Conservation (phyloP, 164 flowering plant species). For the Cinnamomum micranthum region DNA sequence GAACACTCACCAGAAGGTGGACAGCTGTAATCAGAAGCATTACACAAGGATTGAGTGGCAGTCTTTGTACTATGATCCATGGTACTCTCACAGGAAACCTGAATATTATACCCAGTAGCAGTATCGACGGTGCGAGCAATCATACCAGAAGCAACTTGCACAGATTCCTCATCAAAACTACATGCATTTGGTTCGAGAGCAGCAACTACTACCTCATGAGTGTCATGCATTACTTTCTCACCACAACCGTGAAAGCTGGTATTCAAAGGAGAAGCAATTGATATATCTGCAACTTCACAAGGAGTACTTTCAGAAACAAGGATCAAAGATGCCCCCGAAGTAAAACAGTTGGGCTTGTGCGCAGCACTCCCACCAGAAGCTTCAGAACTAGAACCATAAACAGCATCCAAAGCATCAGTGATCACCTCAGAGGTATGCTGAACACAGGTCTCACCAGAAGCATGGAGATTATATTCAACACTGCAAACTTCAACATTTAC, state of each 20-base stretch:
- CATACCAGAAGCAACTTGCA: neutral
- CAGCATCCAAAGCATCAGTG: slow-evolving; percentile 12
- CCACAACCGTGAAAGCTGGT: neutral
- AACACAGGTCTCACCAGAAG: slow-evolving; percentile 13
- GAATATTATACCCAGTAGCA: neutral
- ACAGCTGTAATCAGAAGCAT: neutral
- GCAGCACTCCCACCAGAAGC: slow-evolving; percentile 8
- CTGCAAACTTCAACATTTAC: neutral
- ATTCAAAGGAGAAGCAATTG: neutral
- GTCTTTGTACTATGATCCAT: neutral
- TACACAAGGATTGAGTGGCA: neutral
- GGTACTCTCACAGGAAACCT: neutral
- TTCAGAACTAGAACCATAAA: slow-evolving; percentile 4
- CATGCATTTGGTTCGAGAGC: neutral
- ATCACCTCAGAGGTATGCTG: slow-evolving; percentile 15
- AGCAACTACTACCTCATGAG: neutral
- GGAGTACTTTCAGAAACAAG: neutral
- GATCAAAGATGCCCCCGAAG: neutral
- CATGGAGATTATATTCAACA: slow-evolving; percentile 9
- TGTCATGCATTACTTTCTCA: neutral
- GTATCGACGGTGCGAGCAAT: too few species aligned
- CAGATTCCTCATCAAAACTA: slow-evolving; percentile 1
- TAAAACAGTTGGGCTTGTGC: neutral
- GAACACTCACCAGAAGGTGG: slow-evolving; percentile 2
- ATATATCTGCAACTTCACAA: neutral